Evolutionary conservation across 306 rosid species (phyloP), one percentile per base, ranked within the genome.

Genomic region (Calophaca sinica): DNA sequence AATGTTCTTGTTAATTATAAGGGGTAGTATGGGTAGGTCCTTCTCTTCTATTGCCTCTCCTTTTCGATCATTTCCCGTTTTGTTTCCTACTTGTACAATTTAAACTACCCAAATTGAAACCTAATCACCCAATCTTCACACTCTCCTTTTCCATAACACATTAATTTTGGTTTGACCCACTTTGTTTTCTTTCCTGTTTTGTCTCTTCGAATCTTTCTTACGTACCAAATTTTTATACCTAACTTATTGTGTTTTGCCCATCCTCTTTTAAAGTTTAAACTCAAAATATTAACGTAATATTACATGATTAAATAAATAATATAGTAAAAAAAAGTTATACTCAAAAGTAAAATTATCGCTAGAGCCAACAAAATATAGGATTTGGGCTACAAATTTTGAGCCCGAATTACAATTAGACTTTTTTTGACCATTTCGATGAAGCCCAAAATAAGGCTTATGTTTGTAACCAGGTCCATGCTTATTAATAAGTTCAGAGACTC

Each of bases 141-240:
- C 11, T 1, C 11, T 39, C 3, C 51, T 9, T 14, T 59, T 60
- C 12, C 2, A 59, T 44, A 4, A 8, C 14, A 48, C 35, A 1
- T 5, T 59, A 1, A 58, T 73, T 15, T 57, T 55, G 9, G 3
- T 28, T 55, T 71, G 5, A 55, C 29, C 31, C 12, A 53, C 26
- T 42, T 55, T 5, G 4, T 20, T 20, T 20, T 20, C 26, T 20
- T 20, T 20, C 26, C 26, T 20, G 26, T 2, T 10, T 72, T 41
- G 29, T 14, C 7, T 15, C 12, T 73, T 73, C 49, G 7, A 8
- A 9, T 49, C 70, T 59, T 28, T 48, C n/a, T 59, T 42, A 62
- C 31, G 44, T 20, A 2, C 48, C 41, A 59, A 57, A 4, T 68
- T 70, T 12, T 7, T 42, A 36, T 15, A 57, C 71, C 73, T 68